A percentile compares a stretch with the other conserved stretches of the same genome.
Conservation (phyloP, 1,139 yeast species). For the Sugiyamaella neomexicana region DNA sequence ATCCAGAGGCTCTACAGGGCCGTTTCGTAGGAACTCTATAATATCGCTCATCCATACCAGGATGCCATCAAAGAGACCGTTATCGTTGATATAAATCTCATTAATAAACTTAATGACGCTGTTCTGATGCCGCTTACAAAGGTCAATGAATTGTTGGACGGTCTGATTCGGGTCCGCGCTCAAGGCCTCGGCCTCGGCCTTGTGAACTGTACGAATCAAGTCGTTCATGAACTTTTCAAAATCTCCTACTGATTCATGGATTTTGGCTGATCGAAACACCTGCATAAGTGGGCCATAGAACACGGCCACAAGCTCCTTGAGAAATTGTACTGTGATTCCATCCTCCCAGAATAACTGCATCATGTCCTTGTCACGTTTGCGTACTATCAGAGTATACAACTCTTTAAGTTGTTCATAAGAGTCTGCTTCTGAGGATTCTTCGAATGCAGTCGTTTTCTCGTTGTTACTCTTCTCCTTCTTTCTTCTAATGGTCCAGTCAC, state of each 20-base stretch:
- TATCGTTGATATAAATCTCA: constrained; percentile 71
- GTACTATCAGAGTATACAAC: constrained; percentile 61
- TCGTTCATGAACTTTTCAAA: constrained; percentile 75
- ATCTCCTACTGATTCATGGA: constrained; percentile 72
- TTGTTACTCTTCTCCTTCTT: not conserved
- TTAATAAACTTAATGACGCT: constrained; percentile 73
- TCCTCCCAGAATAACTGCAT: constrained; percentile 82
- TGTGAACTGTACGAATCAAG: constrained; percentile 53
- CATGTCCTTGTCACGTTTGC: constrained; percentile 72
- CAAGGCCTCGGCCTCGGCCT: constrained; percentile 49
- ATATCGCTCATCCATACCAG: constrained; percentile 69
- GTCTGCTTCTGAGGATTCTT: constrained; percentile 26
- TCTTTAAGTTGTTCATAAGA: constrained; percentile 55
- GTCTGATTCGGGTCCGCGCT: constrained; percentile 53
- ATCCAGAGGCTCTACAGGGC: constrained; percentile 43
- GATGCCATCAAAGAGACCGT: constrained; percentile 69
- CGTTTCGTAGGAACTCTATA: constrained; percentile 59
- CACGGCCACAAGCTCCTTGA: constrained; percentile 70
- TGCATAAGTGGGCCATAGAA: constrained; percentile 83
- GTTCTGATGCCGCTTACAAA: constrained; percentile 70
- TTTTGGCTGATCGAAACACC: constrained; percentile 71
- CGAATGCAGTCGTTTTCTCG: constrained; percentile 23
- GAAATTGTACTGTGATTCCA: constrained; percentile 67
- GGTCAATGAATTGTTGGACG: constrained; percentile 62
- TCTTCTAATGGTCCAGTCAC: constrained; percentile 17